phyloP scores from a whole-genome alignment of 1,284 basidiomycete genomes.

The Cronartium ribicola region DNA sequence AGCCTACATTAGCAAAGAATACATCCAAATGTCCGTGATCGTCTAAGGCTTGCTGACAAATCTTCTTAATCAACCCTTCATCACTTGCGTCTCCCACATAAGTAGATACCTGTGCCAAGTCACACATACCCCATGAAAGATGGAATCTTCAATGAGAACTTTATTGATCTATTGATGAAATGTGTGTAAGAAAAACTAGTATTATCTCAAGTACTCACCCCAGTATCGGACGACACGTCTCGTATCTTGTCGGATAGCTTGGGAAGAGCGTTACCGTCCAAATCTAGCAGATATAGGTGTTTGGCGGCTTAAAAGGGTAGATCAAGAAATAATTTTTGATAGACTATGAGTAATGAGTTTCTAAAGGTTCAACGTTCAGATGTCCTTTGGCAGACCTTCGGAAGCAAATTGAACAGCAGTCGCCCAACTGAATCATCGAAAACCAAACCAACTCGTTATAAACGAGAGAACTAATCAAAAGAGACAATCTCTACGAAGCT shows the following conservation, averaged over 20 bases:
- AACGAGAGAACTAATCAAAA: not conserved
- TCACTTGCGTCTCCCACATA: slow-evolving; percentile 47
- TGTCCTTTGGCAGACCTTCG: slow-evolving; percentile 44
- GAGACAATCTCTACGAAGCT: slow-evolving; percentile 11
- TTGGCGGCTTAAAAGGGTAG: slow-evolving; percentile 43
- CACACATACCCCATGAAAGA: not conserved
- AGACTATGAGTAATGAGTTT: not conserved
- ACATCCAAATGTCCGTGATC: slow-evolving; percentile 50
- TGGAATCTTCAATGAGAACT: not conserved
- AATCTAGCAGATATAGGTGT: slow-evolving; percentile 49
- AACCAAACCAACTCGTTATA: not conserved
- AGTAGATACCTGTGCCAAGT: slow-evolving; percentile 15
- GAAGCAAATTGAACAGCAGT: slow-evolving; percentile 46
- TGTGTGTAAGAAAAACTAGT: not conserved
- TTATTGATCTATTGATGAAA: not conserved
- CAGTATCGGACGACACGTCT: slow-evolving; percentile 47
- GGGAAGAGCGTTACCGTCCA: slow-evolving; percentile 47
- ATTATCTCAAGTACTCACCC: slow-evolving; percentile 26
- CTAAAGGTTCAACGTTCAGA: not conserved
- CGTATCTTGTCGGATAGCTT: slow-evolving; percentile 45
- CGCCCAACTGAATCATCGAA: slow-evolving; percentile 42
- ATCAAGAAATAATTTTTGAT: not conserved
- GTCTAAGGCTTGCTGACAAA: slow-evolving; percentile 47
- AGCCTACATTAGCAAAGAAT: slow-evolving; percentile 48
- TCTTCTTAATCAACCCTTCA: slow-evolving; percentile 46